Percentiles rank a stretch among this genome's conserved stretches.
Conservation (phyloP, 768 basidiomycete genomes). For the Amanita pallidorosea region DNA sequence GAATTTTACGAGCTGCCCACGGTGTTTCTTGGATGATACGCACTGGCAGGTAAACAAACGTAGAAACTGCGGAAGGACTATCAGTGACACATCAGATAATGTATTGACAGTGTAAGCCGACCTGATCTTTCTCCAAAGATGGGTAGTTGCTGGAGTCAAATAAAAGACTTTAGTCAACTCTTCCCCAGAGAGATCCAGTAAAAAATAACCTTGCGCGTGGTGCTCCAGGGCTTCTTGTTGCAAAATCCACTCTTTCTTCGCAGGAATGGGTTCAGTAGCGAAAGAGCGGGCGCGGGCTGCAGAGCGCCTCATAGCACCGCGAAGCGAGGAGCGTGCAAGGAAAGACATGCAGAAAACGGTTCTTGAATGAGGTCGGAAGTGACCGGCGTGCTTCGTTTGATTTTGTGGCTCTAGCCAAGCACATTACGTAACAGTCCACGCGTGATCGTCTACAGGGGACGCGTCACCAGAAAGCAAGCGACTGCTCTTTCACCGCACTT, state of each 20-base stretch:
- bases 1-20: not conserved
- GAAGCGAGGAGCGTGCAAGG: constrained; percentile 36
- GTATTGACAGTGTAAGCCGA: constrained; percentile 17
- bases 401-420: constrained; percentile 25
- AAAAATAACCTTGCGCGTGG: constrained; percentile 50
- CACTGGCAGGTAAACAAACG: constrained; percentile 67
- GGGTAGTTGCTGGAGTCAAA: constrained; percentile 47
- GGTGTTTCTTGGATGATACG: constrained; percentile 18
- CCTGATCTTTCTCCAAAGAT: constrained; percentile 87
- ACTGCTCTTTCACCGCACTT: constrained; percentile 9
- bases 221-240: constrained; percentile 48
- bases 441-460: constrained; percentile 20
- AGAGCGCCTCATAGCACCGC: constrained; percentile 32
- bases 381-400: constrained; percentile 2
- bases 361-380: constrained; percentile 7
- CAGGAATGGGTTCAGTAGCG: constrained; percentile 24
- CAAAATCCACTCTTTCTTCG: constrained; percentile 31
- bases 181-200: not conserved
- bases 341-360: constrained; percentile 30
- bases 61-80: constrained; percentile 43
- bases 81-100: constrained; percentile 4
- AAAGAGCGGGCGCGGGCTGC: constrained; percentile 28
- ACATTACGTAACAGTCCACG: constrained; percentile 20
- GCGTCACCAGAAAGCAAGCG: constrained; percentile 24
- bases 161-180: constrained; percentile 3